Evolutionary conservation across 2,329 filamentous ascomycete species (phyloP), one percentile per base, ranked within the genome.

Genomic region (Fusarium napiforme): DNA sequence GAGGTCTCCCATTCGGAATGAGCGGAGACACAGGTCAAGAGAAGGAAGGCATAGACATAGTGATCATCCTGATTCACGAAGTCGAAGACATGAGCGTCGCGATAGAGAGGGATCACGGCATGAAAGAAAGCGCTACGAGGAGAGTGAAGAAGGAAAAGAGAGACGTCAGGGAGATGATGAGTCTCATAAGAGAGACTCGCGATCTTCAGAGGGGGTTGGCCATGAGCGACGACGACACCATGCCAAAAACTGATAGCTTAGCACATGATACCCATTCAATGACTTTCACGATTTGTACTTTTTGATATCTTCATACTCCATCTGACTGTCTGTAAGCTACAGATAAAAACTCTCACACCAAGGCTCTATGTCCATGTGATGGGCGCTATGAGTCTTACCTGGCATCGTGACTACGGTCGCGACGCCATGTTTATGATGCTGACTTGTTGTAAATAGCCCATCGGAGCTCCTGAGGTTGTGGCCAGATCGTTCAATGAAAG

Each of bases 1-100:
- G 18, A 39, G 66, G 63, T 61, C 58, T 16, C 42, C 70, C 11
- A 65, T 60, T 63, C 56, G 66, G 4, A 50, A 62, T 46, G 60
- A 69, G 12, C 60, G 63, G 39, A 71, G 74, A 46, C 62, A 61
- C n/a, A 56, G 70, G 8, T 69, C 67, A 30, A 73, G 64, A 50
- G 72, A 76, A 7, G 52, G 59, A 23, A 64, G 47, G 30, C 60
- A 66, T 59, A 64, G 47, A 12, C 60, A 49, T 37, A 59, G 58
- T 26, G 64, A 66, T n/a, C 61, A 70, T 11, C 49, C 67, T 26
- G 72, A 69, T 32, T 57, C 43, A 30, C 47, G 55, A 26, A 63
- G 46, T n/a, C 66, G 60, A 18, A 67, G 53, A 9, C 42, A 67
- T 57, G 67, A 66, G 15, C 69, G 64, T 16, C 60, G 62, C 30